Evolutionary conservation across 1,284 basidiomycete species (phyloP), one percentile per base, ranked within the genome.

Genomic region (Mycena citricolor): DNA sequence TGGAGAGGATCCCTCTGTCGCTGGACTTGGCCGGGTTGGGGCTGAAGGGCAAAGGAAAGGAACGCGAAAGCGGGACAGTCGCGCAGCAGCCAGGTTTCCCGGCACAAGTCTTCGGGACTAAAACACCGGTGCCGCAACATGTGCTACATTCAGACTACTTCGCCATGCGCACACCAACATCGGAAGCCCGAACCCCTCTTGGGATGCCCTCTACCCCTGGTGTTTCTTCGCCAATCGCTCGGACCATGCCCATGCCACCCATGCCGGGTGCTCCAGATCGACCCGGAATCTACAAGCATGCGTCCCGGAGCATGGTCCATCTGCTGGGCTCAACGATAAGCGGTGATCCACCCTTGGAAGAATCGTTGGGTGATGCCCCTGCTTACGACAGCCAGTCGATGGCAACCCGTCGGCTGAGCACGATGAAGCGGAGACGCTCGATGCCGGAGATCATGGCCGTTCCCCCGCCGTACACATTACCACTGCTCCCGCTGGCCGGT

Each of bases 261-360:
- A 16, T 48, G 30, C 35, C 36, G 22, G 34, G 38, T 20, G 42
- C 5, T 2, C 39, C 16, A 7, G 38, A 45, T 31, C 53, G 54
- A 5, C 55, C 54, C 7, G 25, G 29, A 24, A 54, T 57, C 36
- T 54, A 57, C 36, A 55, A 55, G 39, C 56, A 57, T 28, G 52
- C 47, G 12, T 54, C 54, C 33, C 36, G 52, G 21, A 63, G 62
- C 23, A 59, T 61, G 52, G 54, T 73, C 25, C 54, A 69, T 59
- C 47, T 56, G 23, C 20, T 14, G n/a, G 29, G 4, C 35, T n/a
- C 14, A 39, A 31, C 11, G 42, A 30, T 26, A 55, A 41, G 26
- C 47, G 55, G 2, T 39, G n/a, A n/a, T n/a, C n/a, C n/a, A n/a
- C n/a, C n/a, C n/a, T n/a, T 43, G 26, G 62, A 61, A 45, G 25